Evolutionary conservation across 2,329 filamentous ascomycete species (phyloP).

Genomic region (Aspergillus hiratsukae): DNA sequence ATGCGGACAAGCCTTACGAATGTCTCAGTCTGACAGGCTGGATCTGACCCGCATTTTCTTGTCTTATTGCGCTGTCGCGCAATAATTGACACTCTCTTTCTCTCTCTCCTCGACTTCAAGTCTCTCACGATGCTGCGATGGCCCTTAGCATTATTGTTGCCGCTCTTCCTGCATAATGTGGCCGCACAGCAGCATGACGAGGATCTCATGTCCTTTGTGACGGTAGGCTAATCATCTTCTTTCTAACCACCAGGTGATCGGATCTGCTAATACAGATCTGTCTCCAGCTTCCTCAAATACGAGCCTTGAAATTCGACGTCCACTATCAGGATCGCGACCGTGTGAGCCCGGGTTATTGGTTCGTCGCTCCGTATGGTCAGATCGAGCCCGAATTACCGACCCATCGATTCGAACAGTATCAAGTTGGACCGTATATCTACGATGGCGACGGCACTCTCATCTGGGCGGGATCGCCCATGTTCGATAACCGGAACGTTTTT

Average conservation of each 20-base stretch:
- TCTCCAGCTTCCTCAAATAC: slow-evolving; percentile 21
- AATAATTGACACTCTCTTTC: not conserved
- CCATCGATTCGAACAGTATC: slow-evolving; percentile 34
- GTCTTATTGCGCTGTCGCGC: not conserved
- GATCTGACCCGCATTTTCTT: not conserved
- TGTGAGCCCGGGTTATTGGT: slow-evolving; percentile 44
- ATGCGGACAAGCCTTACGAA: not conserved
- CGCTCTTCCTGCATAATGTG: slow-evolving; percentile 5
- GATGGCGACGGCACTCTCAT: slow-evolving; percentile 46
- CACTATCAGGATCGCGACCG: slow-evolving; percentile 21
- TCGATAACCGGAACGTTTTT: slow-evolving; percentile 45
- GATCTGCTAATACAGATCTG: not conserved
- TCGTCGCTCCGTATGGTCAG: slow-evolving; percentile 43
- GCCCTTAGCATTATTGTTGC: not conserved
- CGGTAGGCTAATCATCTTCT: slow-evolving; percentile 6
- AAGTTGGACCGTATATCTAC: slow-evolving; percentile 49
- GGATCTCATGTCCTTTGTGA: slow-evolving; percentile 15
- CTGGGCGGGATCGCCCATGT: slow-evolving; percentile 43
- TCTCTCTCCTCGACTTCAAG: not conserved
- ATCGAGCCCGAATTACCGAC: slow-evolving; percentile 23
- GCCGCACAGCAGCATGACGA: slow-evolving; percentile 7
- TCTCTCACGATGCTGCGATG: not conserved
- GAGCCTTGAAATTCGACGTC: slow-evolving; percentile 26
- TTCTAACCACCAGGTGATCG: no score
- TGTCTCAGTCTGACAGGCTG: not conserved